phyloP scores from a whole-genome alignment of 1,284 basidiomycete species.

The Phellopilus nigrolimitatus region DNA sequence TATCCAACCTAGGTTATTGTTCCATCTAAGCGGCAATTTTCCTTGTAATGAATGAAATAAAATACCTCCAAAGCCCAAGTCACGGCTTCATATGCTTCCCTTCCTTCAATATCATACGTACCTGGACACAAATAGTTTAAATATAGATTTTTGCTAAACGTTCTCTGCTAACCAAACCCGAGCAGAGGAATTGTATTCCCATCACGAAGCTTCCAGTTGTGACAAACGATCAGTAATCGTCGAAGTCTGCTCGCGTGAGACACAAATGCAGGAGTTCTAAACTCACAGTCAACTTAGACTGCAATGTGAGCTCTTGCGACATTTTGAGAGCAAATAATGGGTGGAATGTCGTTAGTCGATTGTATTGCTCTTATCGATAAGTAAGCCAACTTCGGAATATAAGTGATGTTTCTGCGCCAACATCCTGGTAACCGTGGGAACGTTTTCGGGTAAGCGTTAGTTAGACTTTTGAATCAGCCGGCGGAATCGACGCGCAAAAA shows the following conservation, averaged over 20 bases:
- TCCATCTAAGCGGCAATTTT: constrained; percentile 7
- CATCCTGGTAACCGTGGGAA: background rate
- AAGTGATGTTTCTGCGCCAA: background rate
- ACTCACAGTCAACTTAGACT: constrained; percentile 13
- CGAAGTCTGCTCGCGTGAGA: too few species aligned
- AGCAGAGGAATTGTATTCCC: constrained; percentile 59
- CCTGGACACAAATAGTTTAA: constrained; percentile 31
- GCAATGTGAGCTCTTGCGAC: constrained; percentile 1
- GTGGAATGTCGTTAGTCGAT: background rate
- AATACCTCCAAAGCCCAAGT: constrained; percentile 58
- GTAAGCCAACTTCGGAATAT: too few species aligned
- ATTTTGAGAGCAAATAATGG: background rate
- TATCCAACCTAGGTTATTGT: constrained; percentile 47
- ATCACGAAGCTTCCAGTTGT: constrained; percentile 52
- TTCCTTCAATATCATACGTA: constrained; percentile 63
- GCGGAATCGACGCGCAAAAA: too few species aligned
- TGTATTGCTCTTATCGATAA: too few species aligned
- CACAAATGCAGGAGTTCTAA: too few species aligned
- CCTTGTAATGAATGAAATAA: constrained; percentile 2
- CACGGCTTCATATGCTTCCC: constrained; percentile 52
- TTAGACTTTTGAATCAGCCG: too few species aligned
- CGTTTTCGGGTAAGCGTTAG: too few species aligned
- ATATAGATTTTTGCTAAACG: constrained; percentile 6
- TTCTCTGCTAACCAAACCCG: constrained; percentile 48
- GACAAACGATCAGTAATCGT: too few species aligned